Evolutionary conservation across 78 protist species (phyloP).

Genomic region (Tieghemostelium lacteum): DNA sequence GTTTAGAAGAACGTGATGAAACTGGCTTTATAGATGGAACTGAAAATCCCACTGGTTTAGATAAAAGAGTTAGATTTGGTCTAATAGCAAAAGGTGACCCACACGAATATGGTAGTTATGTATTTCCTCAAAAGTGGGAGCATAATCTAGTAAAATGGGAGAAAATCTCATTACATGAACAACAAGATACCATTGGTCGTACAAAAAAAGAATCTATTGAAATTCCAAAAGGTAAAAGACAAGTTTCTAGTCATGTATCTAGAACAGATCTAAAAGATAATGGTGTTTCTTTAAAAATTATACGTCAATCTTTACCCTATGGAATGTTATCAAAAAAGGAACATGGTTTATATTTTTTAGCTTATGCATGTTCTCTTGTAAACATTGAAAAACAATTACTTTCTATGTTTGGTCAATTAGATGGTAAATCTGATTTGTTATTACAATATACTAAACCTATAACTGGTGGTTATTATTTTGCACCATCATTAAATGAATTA

Average conservation of each 20-base stretch:
- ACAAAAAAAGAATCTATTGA: slow-evolving; percentile 25
- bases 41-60: slow-evolving; percentile 44
- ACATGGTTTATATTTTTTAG: slow-evolving; percentile 36
- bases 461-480: slow-evolving; percentile 39
- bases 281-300: slow-evolving; percentile 28
- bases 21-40: slow-evolving; percentile 52
- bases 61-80: not conserved
- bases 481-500: slow-evolving; percentile 39
- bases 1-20: slow-evolving; percentile 38
- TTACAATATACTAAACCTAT: slow-evolving; percentile 16
- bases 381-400: slow-evolving; percentile 38
- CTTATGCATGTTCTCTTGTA: slow-evolving; percentile 5
- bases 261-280: slow-evolving; percentile 43
- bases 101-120: slow-evolving; percentile 40
- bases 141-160: slow-evolving; percentile 36
- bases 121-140: slow-evolving; percentile 22
- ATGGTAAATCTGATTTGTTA: slow-evolving; percentile 15
- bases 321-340: slow-evolving; percentile 2
- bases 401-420: slow-evolving; percentile 52
- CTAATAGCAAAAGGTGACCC: not conserved
- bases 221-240: slow-evolving; percentile 5
- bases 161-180: not conserved
- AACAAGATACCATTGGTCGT: slow-evolving; percentile 33
- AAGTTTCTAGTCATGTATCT: slow-evolving; percentile 7
- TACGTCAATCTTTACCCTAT: slow-evolving; percentile 61